Evolutionary conservation across 2,329 filamentous ascomycete species (phyloP).

Genomic region (Xylaria sp.): DNA sequence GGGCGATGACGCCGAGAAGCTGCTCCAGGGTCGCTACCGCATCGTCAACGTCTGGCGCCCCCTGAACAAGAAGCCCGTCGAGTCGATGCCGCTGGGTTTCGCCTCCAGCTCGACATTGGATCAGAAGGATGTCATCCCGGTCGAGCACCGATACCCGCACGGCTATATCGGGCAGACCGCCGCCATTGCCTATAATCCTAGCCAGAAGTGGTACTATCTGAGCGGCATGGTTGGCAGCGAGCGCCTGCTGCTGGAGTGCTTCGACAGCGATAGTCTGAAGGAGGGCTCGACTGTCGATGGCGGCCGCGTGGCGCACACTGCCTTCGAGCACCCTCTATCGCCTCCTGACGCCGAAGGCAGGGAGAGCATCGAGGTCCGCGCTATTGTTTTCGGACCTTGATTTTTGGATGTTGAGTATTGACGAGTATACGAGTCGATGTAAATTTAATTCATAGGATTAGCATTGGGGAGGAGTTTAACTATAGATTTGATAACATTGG

Average conservation of each 20-base stretch:
- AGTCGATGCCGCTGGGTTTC: slow-evolving; percentile 75
- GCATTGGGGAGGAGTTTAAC: slow-evolving; percentile 14
- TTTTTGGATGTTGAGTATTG: neutral
- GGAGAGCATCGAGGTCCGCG: slow-evolving; percentile 90
- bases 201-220: slow-evolving; percentile 82
- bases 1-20: slow-evolving; percentile 63
- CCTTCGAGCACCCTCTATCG: slow-evolving; percentile 81
- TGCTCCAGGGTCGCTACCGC: slow-evolving; percentile 77
- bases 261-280: slow-evolving; percentile 71
- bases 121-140: slow-evolving; percentile 73
- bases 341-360: slow-evolving; percentile 74
- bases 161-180: slow-evolving; percentile 79
- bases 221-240: slow-evolving; percentile 81
- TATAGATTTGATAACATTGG: neutral
- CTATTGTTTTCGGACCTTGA: slow-evolving; percentile 80
- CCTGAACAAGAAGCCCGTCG: slow-evolving; percentile 67
- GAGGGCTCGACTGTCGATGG: slow-evolving; percentile 61
- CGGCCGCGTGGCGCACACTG: slow-evolving; percentile 75
- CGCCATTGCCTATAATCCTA: slow-evolving; percentile 68
- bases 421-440: neutral
- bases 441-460: neutral
- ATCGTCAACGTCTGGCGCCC: slow-evolving; percentile 91
- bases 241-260: slow-evolving; percentile 81
- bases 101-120: slow-evolving; percentile 71
- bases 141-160: slow-evolving; percentile 78